Evolutionary conservation across 306 rosid genomes (phyloP), one percentile per base, ranked within the genome.

Genomic region (Erythrophleum fordii): DNA sequence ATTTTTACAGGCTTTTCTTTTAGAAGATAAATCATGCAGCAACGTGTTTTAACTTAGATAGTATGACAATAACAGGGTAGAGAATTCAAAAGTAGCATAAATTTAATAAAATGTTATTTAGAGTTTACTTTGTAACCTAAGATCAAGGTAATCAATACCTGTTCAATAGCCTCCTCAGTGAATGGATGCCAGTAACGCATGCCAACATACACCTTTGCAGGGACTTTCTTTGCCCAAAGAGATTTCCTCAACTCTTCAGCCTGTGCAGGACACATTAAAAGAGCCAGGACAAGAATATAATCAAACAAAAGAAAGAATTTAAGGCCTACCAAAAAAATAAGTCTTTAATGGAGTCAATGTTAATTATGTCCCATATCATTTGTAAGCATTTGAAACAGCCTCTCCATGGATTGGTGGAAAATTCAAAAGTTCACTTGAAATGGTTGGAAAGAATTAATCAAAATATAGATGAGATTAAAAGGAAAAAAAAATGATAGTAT

Each of bases 171-270:
- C 85, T 93, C 97, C 83, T 93, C 97, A 23, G 97, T 93, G 83
- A 91, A 93, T 34, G 97, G 97, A 84, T 93, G 97, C 99, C 99
- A 95, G 80, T 95, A 95, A 29, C 99, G 95, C 99, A 95, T 95
- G 71, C 97, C 97, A 22, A 91, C 97, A 66, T 91, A 93, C 77
- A 93, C 97, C 73, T 93, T 83, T 16, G 97, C 97, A 3, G 85
- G 91, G 78, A 89, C 93, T 80, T 93, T 82, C 84, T 93, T 93
- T 66, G 35, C 76, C 88, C 92, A 87, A 77, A 93, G 94, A 70
- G 91, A 79, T 86, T 89, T 87, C 85, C 72, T 90, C 87, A 91
- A 82, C 83, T 91, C 94, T 78, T 91, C 91, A 34, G 90, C 97
- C 94, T 91, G 84, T 59, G 48, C 18, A 75, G 34, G 35, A 68